Percentiles rank a stretch among this genome's conserved stretches.
These are phyloP conservation scores for Allium fistulosum DNA, from an alignment of 106 monocot genomes.

Conservation along the genomic window DNA sequence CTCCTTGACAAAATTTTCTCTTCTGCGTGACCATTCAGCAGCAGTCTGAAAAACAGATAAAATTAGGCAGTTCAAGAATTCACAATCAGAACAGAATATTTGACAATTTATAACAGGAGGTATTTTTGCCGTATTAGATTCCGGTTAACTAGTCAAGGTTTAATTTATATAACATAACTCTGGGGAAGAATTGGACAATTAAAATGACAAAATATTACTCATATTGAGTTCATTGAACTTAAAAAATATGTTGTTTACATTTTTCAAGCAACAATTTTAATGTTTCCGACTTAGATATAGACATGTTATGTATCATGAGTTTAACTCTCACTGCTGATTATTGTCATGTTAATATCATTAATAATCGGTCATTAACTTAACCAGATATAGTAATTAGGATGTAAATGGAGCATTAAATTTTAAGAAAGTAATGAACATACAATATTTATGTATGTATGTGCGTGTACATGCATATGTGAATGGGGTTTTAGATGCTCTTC, in stretches of 20 bases:
- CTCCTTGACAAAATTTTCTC: conserved; percentile 83
- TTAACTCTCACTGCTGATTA: neutral
- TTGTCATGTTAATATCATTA: neutral
- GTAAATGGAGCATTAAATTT: neutral
- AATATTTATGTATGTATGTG: neutral
- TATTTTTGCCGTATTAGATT: neutral
- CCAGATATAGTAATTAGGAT: neutral
- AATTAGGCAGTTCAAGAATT: neutral
- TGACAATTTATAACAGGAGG: neutral
- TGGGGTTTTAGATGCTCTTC: neutral
- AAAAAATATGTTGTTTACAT: neutral
- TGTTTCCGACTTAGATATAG: no score
- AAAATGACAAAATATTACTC: neutral
- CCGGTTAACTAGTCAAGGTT: neutral
- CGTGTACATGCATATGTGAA: neutral
- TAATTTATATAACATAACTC: neutral
- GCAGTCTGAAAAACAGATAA: conserved; percentile 42
- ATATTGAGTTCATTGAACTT: neutral
- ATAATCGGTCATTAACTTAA: neutral
- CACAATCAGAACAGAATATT: neutral
- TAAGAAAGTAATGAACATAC: neutral
- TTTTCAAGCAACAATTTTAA: no score
- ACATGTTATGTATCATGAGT: neutral
- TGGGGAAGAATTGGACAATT: neutral
- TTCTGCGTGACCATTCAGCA: conserved; percentile 80